A percentile compares a stretch with the other conserved stretches of the same genome.
These are phyloP conservation scores for Psilocybe azurescens DNA, from an alignment of 768 basidiomycete genomes.

Conservation along the genomic window DNA sequence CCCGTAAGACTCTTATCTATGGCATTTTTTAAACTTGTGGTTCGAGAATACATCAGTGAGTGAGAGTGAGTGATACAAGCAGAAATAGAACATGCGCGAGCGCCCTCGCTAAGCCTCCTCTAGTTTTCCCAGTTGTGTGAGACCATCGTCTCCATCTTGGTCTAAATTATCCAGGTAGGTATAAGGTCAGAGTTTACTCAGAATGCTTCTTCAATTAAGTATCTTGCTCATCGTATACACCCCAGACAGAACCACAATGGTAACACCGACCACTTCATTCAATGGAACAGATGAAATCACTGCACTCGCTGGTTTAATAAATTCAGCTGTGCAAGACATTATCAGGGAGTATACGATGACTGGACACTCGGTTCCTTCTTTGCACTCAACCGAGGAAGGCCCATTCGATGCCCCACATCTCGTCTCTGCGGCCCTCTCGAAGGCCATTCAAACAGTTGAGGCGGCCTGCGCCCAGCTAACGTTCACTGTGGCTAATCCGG, in stretches of 20 bases:
- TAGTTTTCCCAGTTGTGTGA: no score
- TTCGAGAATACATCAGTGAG: no score
- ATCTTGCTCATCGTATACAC: neutral
- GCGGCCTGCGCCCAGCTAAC: slow-evolving; percentile 34
- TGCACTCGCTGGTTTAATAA: slow-evolving; percentile 14
- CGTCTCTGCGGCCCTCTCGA: slow-evolving; percentile 15
- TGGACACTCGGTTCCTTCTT: slow-evolving; percentile 32
- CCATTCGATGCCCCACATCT: slow-evolving; percentile 35
- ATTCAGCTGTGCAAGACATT: slow-evolving; percentile 12
- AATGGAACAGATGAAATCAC: slow-evolving; percentile 13
- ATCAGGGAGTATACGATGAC: slow-evolving; percentile 24
- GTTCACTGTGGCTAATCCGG: slow-evolving; percentile 28
- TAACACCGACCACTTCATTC: neutral
- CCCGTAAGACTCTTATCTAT: no score
- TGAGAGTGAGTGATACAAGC: no score
- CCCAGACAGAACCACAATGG: neutral
- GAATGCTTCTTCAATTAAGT: neutral
- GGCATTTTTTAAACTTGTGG: no score
- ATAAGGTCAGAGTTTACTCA: neutral
- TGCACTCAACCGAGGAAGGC: slow-evolving; percentile 36
- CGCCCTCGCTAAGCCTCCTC: no score
- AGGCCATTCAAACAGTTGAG: slow-evolving; percentile 32
- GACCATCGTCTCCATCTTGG: no score
- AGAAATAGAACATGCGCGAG: no score
- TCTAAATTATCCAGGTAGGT: neutral